These are phyloP conservation scores for Irineochytrium annulatum DNA, from an alignment of 192 early-diverging fungal species.

Conservation along the genomic window DNA sequence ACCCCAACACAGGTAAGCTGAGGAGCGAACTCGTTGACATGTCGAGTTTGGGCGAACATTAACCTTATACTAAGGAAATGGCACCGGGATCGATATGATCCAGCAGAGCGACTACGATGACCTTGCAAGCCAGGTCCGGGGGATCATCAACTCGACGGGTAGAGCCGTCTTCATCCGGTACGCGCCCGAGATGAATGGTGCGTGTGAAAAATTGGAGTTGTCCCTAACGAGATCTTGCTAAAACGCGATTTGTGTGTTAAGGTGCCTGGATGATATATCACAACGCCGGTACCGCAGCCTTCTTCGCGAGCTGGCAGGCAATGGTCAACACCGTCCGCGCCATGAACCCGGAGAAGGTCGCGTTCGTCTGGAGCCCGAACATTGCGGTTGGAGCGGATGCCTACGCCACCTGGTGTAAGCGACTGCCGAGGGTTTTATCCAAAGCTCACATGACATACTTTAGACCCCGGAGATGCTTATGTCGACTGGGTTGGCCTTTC, in stretches of 20 bases:
- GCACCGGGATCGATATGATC: too few species aligned
- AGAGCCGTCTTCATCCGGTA: not conserved
- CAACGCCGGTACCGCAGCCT: not conserved
- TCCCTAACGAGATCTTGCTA: not conserved
- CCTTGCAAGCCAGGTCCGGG: constrained; percentile 7
- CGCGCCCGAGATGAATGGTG: not conserved
- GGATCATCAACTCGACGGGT: constrained; percentile 7
- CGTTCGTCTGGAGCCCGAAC: constrained; percentile 22
- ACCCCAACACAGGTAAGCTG: constrained; percentile 17
- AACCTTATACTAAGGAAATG: too few species aligned
- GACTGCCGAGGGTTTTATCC: too few species aligned
- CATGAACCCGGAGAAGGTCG: constrained; percentile 1
- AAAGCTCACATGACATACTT: too few species aligned
- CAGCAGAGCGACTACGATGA: not conserved
- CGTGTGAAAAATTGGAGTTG: not conserved
- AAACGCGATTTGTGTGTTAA: too few species aligned
- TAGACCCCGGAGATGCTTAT: constrained; percentile 15
- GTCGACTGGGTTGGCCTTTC: constrained; percentile 6
- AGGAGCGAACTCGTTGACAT: too few species aligned
- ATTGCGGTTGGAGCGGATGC: not conserved
- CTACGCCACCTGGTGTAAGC: not conserved
- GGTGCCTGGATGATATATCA: constrained; percentile 18
- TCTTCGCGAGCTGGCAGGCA: constrained; percentile 9
- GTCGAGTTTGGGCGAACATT: too few species aligned
- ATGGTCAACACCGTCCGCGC: not conserved